Conservation (phyloP, 768 basidiomycete species). For the Tricholoma terreum region DNA sequence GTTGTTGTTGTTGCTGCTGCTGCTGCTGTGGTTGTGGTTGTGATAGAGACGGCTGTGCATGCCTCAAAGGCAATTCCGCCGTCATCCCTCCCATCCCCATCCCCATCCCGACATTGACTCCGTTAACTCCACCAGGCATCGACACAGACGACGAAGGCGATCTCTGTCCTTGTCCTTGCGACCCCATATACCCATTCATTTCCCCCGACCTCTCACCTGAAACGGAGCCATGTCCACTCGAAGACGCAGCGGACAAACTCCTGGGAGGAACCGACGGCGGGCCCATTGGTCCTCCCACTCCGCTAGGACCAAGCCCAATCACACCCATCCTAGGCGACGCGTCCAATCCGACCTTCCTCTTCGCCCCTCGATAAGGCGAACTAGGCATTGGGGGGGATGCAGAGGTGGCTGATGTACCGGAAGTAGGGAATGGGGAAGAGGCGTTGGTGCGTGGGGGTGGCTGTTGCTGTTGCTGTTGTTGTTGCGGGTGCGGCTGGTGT, state of each 20-base stretch:
- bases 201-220: constrained; percentile 11
- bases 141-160: constrained; percentile 4
- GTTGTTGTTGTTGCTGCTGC: constrained; percentile 3
- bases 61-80: constrained; percentile 7
- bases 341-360: constrained; percentile 25
- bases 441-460: background rate
- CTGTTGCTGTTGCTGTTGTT: constrained; percentile 16
- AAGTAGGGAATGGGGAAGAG: constrained; percentile 1
- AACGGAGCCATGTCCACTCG: background rate
- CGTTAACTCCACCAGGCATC: constrained; percentile 8
- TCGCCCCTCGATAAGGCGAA: constrained; percentile 30
- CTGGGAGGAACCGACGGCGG: constrained; percentile 21
- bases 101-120: constrained; percentile 3
- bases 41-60: background rate
- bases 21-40: constrained; percentile 1
- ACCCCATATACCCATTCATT: background rate
- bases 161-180: constrained; percentile 9
- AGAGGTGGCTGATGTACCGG: background rate
- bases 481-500: constrained; percentile 4
- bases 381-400: constrained; percentile 12
- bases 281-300: constrained; percentile 15
- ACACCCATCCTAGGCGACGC: constrained; percentile 18
- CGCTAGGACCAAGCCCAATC: background rate
- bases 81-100: constrained; percentile 13
- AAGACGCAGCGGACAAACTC: constrained; percentile 10